Evolutionary conservation across 768 basidiomycete genomes (phyloP).

Genomic region (Auricularia heimuer): DNA sequence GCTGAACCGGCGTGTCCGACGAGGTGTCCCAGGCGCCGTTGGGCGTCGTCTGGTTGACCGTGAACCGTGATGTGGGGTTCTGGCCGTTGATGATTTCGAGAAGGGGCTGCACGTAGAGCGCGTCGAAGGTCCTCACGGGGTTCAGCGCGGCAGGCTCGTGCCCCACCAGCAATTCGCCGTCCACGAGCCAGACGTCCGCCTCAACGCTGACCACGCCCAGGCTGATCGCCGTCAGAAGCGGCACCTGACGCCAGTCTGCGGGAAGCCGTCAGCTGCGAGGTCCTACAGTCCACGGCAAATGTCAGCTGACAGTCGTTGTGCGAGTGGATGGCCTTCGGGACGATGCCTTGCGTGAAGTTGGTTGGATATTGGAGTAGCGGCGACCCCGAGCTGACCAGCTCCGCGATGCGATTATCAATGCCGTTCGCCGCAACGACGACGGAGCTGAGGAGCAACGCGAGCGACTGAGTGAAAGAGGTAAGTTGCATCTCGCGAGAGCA

Average conservation of each 20-base stretch:
- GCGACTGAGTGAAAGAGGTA: not conserved
- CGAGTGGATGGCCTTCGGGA: conserved; percentile 16
- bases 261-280: not conserved
- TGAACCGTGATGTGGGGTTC: conserved; percentile 36
- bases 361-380: conserved; percentile 34
- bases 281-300: not conserved
- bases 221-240: conserved; percentile 38
- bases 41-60: conserved; percentile 27
- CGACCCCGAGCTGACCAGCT: conserved; percentile 27
- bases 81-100: conserved; percentile 29
- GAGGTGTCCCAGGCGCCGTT: conserved; percentile 45
- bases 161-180: conserved; percentile 38
- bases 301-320: conserved; percentile 41
- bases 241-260: conserved; percentile 44
- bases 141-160: conserved; percentile 37
- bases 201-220: conserved; percentile 42
- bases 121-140: conserved; percentile 33
- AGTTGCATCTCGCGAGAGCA: too few relatives aligned
- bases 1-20: conserved; percentile 30
- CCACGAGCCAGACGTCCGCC: conserved; percentile 41
- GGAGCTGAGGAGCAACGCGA: not conserved
- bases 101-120: conserved; percentile 39
- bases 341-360: conserved; percentile 36
- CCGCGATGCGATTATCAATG: conserved; percentile 14
- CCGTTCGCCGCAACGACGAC: not conserved